Conservation (phyloP, 2,329 filamentous ascomycete genomes). For the Lachnellula occidentalis region DNA sequence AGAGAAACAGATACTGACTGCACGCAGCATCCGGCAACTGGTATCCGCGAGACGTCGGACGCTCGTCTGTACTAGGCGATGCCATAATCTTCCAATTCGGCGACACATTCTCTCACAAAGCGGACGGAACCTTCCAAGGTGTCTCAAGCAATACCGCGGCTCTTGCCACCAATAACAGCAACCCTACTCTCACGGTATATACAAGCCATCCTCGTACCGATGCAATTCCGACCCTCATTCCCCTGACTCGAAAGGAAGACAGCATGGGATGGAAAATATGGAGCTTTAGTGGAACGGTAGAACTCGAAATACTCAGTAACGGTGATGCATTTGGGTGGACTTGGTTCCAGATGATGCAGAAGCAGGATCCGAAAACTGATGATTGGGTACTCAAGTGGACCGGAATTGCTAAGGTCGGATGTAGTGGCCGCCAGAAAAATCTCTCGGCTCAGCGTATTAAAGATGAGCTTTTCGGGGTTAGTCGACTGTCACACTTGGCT, state of each 20-base stretch:
- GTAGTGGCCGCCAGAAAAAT: too few relatives aligned
- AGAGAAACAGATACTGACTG: too few relatives aligned
- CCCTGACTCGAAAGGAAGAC: not conserved
- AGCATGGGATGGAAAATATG: slow-evolving; percentile 4
- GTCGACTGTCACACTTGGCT: too few relatives aligned
- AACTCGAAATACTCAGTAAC: not conserved
- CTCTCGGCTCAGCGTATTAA: too few relatives aligned
- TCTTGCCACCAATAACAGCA: not conserved
- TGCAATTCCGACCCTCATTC: too few relatives aligned
- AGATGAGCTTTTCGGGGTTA: too few relatives aligned
- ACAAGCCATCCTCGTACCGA: too few relatives aligned
- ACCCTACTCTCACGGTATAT: not conserved
- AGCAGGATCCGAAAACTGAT: not conserved
- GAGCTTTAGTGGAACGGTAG: slow-evolving; percentile 14
- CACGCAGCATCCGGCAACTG: slow-evolving; percentile 10
- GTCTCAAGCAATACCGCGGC: slow-evolving; percentile 10
- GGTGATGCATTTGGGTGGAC: slow-evolving; percentile 4
- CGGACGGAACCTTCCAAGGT: slow-evolving; percentile 8
- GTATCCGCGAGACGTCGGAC: slow-evolving; percentile 17
- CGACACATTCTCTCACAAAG: slow-evolving; percentile 18
- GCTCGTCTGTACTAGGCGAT: slow-evolving; percentile 11
- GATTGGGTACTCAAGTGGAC: slow-evolving; percentile 1
- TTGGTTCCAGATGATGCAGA: slow-evolving; percentile 6
- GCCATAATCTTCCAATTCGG: slow-evolving; percentile 19
- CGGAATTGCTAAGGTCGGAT: slow-evolving; percentile 4